Conservation (phyloP, 192 early-diverging fungal species). For the Umbelopsis ramanniana region DNA sequence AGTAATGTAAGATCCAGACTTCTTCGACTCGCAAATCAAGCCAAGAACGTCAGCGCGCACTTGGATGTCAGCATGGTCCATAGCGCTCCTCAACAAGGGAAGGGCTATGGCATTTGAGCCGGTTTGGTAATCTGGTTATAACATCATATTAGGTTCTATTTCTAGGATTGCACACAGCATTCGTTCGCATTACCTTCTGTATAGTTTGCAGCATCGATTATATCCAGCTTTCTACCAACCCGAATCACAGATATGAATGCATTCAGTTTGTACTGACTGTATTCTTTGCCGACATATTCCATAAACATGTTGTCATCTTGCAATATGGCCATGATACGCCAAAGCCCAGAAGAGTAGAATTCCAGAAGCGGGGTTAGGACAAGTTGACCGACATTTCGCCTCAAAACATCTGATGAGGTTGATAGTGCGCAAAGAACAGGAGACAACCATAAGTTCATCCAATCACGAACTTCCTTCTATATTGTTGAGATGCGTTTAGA, state of each 20-base stretch:
- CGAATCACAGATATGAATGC: conserved; percentile 66
- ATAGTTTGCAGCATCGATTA: conserved; percentile 54
- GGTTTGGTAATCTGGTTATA: background rate
- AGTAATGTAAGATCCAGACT: conserved; percentile 65
- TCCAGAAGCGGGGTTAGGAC: conserved; percentile 61
- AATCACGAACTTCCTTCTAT: conserved; percentile 37
- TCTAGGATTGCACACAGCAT: background rate
- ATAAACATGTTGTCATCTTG: conserved; percentile 25
- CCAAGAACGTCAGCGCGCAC: conserved; percentile 81
- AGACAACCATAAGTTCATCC: conserved; percentile 61
- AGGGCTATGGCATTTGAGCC: conserved; percentile 40
- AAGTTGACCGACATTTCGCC: conserved; percentile 61
- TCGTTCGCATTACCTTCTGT: conserved; percentile 23
- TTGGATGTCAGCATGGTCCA: conserved; percentile 71
- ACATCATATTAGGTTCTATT: background rate
- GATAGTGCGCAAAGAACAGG: conserved; percentile 59
- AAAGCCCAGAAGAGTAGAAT: conserved; percentile 46
- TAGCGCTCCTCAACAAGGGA: conserved; percentile 60
- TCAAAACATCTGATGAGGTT: conserved; percentile 49
- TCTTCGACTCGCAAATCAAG: conserved; percentile 79
- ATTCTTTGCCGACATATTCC: background rate
- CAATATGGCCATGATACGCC: conserved; percentile 48
- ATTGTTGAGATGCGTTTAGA: background rate
- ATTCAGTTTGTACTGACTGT: conserved; percentile 50
- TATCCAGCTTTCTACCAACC: conserved; percentile 57